Evolutionary conservation across 306 rosid genomes (phyloP), one percentile per base, ranked within the genome.

Genomic region (Heteromeles arbutifolia): DNA sequence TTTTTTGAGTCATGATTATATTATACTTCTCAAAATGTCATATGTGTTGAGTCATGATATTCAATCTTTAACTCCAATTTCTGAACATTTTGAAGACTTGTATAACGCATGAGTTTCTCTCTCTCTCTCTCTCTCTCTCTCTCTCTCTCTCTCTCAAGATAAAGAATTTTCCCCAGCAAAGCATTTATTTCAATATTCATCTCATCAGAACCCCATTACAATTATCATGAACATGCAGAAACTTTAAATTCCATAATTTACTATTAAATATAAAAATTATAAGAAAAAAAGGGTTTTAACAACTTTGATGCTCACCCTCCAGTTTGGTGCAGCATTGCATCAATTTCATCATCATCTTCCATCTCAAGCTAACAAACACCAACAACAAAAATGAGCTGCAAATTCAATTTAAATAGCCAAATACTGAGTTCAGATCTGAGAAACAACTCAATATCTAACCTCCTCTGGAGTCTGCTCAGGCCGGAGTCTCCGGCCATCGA

Each of bases 401-500:
- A 64, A 61, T 22, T n/a, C 53, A 52, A 37, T 4, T 58, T 0
- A 7, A 39, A 59, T 74, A 11, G 58, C 67, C 34, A 32, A 28
- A 32, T 29, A n/a, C 15, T 4, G 22, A 26, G 4, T 19, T 29
- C 68, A 64, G 21, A 64, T 8, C 29, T 18, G 0, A 2, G 68
- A 64, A 67, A 63, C 4, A 10, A 19, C 17, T 25, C 37, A 24
- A 53, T 43, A 65, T 34, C 75, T 61, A 78, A 90, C 96, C 84
- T 90, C 90, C 31, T 82, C 87, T 8, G 96, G 93, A 37, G 93
- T 90, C 75, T 90, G 91, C 66, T 90, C 91, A 3, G 80, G 79
- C 6, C 84, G 79, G 53, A 90, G 91, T 39, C 90, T 82, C 41
- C 88, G 86, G 43, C 96, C 96, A 53, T 90, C 93, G 73, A 88